Percentiles rank a stretch among this genome's conserved stretches.
Conservation (phyloP, 495 filamentous ascomycete species). For the Podospora conica region DNA sequence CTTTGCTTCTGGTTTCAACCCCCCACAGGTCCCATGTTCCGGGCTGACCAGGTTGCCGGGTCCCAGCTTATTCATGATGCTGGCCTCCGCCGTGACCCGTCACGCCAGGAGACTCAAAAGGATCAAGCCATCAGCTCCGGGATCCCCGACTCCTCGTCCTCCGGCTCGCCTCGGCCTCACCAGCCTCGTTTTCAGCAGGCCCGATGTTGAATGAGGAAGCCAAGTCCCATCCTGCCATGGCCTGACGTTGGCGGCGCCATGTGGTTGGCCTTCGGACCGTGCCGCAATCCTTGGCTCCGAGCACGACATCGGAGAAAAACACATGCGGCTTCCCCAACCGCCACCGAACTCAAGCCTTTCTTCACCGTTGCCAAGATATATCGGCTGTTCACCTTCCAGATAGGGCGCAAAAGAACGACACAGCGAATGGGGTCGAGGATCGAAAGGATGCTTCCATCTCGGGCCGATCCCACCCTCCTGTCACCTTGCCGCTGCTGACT, state of each 20-base stretch:
- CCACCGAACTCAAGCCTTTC: slow-evolving; percentile 1
- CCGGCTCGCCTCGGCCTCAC: background rate
- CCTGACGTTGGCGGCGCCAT: background rate
- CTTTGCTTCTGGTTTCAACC: background rate
- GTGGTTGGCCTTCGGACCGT: slow-evolving; percentile 10
- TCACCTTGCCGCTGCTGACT: background rate
- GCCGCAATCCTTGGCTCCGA: slow-evolving; percentile 28
- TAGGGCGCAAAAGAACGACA: background rate
- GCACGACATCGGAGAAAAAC: slow-evolving; percentile 29
- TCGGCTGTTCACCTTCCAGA: slow-evolving; percentile 7
- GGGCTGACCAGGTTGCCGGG: background rate
- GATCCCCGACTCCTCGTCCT: background rate
- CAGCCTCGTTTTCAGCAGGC: background rate
- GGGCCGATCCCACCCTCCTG: background rate
- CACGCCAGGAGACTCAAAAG: background rate
- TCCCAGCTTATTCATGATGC: background rate
- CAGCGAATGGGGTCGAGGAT: background rate
- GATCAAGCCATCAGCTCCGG: background rate
- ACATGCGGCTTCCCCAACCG: slow-evolving; percentile 5
- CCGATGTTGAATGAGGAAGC: background rate
- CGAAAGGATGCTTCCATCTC: background rate
- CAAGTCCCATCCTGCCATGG: background rate
- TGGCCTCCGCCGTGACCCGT: background rate
- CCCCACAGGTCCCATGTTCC: background rate
- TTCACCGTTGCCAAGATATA: slow-evolving; percentile 10